Evolutionary conservation across 1,139 yeast species (phyloP).

Genomic region (Magnusiomyces paraingens): DNA sequence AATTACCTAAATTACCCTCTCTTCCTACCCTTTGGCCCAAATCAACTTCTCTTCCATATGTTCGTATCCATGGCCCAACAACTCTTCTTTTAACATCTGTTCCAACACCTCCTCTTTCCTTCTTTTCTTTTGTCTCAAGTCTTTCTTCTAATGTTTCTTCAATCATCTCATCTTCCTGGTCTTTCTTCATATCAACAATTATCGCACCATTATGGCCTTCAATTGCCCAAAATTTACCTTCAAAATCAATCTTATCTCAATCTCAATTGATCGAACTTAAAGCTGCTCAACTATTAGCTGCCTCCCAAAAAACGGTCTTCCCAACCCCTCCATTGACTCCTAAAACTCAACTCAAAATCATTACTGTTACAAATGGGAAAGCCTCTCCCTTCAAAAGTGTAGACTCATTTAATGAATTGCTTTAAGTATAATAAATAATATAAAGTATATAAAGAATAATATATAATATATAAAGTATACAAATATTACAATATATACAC

Average conservation of each 20-base stretch:
- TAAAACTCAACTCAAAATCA: not conserved
- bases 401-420: not conserved
- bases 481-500: too few species aligned
- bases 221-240: too few species aligned
- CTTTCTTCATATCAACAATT: too few species aligned
- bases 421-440: not conserved
- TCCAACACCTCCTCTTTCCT: not conserved
- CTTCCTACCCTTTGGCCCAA: too few species aligned
- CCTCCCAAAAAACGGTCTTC: not conserved
- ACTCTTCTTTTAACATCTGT: constrained; percentile 13
- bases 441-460: too few species aligned
- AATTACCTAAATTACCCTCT: too few species aligned
- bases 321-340: not conserved
- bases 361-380: not conserved
- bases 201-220: too few species aligned
- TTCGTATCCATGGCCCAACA: constrained; percentile 18
- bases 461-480: not conserved
- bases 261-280: not conserved
- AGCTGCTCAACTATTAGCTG: not conserved
- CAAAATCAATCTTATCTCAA: too few species aligned
- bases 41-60: constrained; percentile 11
- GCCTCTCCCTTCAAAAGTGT: not conserved
- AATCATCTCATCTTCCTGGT: constrained; percentile 3
- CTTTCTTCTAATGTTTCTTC: not conserved
- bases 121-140: not conserved